phyloP scores from a whole-genome alignment of 306 rosid species.

The Styphnolobium japonicum region DNA sequence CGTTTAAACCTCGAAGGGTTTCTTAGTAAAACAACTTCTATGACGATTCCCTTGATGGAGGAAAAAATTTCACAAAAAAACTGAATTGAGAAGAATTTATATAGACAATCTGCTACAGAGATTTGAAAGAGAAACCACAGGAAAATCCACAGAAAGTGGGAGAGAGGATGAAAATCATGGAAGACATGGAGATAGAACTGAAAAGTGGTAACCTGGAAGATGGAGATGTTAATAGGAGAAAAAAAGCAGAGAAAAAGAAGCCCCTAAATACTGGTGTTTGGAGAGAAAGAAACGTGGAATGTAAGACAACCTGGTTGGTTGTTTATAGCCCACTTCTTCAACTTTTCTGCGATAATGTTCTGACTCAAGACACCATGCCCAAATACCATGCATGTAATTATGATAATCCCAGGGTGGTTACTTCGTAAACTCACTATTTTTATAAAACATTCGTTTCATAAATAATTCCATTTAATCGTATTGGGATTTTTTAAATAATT shows the following conservation, averaged over 20 bases:
- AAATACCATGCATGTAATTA: slow-evolving; percentile 32
- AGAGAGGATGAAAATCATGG: slow-evolving; percentile 35
- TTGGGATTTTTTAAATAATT: slow-evolving; percentile 7
- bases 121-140: slow-evolving; percentile 19
- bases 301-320: slow-evolving; percentile 55
- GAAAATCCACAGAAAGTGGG: slow-evolving; percentile 26
- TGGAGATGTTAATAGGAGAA: slow-evolving; percentile 24
- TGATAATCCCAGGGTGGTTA: neutral
- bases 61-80: neutral
- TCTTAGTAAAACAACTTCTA: slow-evolving; percentile 10
- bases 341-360: slow-evolving; percentile 15
- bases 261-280: slow-evolving; percentile 47
- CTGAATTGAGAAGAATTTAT: slow-evolving; percentile 30
- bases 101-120: neutral
- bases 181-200: slow-evolving; percentile 37
- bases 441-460: neutral
- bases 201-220: slow-evolving; percentile 16
- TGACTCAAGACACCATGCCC: neutral
- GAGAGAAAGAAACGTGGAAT: slow-evolving; percentile 65
- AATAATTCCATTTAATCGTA: neutral
- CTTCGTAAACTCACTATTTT: slow-evolving; percentile 1
- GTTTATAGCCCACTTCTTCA: slow-evolving; percentile 33
- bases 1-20: neutral
- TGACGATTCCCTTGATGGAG: no score
- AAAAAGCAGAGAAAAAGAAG: slow-evolving; percentile 40